Conservation (phyloP, 2,329 filamentous ascomycete genomes). For the Colletotrichum sp. region DNA sequence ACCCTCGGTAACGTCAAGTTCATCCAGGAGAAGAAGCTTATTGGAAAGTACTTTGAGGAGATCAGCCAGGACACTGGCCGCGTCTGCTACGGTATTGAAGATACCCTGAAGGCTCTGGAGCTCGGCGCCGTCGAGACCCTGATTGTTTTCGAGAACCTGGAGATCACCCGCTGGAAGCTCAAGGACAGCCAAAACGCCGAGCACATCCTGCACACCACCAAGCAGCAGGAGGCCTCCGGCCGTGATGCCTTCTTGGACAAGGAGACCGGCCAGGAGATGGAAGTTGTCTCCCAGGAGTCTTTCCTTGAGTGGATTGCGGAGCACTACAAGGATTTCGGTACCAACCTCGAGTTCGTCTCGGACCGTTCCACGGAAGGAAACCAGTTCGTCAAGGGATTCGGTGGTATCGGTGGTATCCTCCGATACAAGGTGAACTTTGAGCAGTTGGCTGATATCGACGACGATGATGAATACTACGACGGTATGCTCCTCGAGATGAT, state of each 20-base stretch:
- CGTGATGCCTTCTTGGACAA: slow-evolving; percentile 93
- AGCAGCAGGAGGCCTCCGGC: slow-evolving; percentile 76
- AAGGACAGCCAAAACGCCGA: slow-evolving; percentile 79
- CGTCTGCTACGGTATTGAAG: slow-evolving; percentile 97
- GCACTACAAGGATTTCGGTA: slow-evolving; percentile 97
- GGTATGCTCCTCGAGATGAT: slow-evolving; percentile 38
- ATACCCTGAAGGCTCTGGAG: slow-evolving; percentile 95
- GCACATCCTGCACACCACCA: slow-evolving; percentile 84
- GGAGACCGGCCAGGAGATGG: slow-evolving; percentile 96
- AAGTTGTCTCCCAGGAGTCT: slow-evolving; percentile 82
- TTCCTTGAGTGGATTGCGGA: slow-evolving; percentile 99
- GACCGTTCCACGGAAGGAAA: slow-evolving; percentile 98
- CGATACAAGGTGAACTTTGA: slow-evolving; percentile 99
- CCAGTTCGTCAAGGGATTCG: slow-evolving; percentile 99
- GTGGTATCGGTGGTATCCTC: slow-evolving; percentile 95
- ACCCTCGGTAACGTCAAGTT: slow-evolving; percentile 99
- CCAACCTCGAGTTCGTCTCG: slow-evolving; percentile 94
- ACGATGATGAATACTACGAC: slow-evolving; percentile 92
- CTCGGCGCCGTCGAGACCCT: slow-evolving; percentile 92
- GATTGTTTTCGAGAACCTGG: slow-evolving; percentile 97
- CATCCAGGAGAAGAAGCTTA: slow-evolving; percentile 99
- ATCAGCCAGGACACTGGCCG: slow-evolving; percentile 97
- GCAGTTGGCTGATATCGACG: slow-evolving; percentile 89
- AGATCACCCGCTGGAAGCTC: slow-evolving; percentile 89
- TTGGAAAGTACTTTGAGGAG: slow-evolving; percentile 98